Evolutionary conservation across 202 grass and related monocot genomes (phyloP), one percentile per base, ranked within the genome.

Genomic region (Schoenoplectus tabernaemontani): DNA sequence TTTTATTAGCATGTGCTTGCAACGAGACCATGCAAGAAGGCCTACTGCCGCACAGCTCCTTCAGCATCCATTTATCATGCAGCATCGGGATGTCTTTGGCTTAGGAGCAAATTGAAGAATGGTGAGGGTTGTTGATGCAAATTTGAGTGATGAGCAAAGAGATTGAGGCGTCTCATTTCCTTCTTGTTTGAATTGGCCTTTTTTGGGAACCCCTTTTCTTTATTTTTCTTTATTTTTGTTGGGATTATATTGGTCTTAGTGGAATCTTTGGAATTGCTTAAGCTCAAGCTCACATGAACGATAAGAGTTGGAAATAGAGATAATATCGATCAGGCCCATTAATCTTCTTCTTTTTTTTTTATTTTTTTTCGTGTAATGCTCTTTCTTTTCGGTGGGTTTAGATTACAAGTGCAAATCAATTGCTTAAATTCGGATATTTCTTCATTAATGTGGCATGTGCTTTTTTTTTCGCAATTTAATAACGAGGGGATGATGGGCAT

Each of bases 1-100:
- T 83, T 97, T 97, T 87, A 92, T 97, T 80, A 59, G 77, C 74
- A 83, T 81, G 77, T 97, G 95, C 73, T 90, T 97, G 37, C 95
- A 94, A 83, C 94, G 91, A 88, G 87, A 90, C 17, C 95, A 91
- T 1, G 81, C 82, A 0, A 82, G 30, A 76, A 86, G 94, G 24
- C 85, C 57, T 20, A 82, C 82, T 1, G 91, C 94, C 6, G 5
- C 12, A 37, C 84, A 86, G 54, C 89, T 97, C 63, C 87, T 97
- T 43, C 91, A 89, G 48, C 94, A 97, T 87, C 87, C 86, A 13
- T 94, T 94, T 87, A 84, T 97, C 60, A 82, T 93, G 83, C 84
- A 87, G 65, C 86, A 86, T 63, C 2, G 41, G 9, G 3, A 48
- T 30, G 39, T 26, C 78, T 5, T 17, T 7, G 15, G 44, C 42